Percentiles rank a stretch among this genome's conserved stretches.
Conservation (phyloP, 2,329 filamentous ascomycete species). For the Lecanosticta acicola region DNA sequence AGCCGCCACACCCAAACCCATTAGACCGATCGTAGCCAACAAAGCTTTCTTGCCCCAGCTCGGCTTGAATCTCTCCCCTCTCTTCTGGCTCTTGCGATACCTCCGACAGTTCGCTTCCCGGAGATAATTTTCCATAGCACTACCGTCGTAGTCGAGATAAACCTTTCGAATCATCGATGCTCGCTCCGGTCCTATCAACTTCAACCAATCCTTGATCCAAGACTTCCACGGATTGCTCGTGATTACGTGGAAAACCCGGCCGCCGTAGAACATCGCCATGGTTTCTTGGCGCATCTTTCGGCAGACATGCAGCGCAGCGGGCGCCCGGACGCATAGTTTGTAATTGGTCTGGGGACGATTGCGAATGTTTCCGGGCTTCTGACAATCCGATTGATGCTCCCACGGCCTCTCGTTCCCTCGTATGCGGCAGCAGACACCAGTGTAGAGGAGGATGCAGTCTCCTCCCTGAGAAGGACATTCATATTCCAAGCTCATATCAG, state of each 20-base stretch:
- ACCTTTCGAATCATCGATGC: background rate
- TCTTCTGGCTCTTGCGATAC: background rate
- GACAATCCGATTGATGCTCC: too few relatives aligned
- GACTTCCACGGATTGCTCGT: background rate
- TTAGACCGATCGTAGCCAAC: background rate
- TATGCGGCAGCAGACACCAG: too few relatives aligned
- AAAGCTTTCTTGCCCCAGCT: background rate
- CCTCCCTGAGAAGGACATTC: too few relatives aligned
- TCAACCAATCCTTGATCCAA: background rate
- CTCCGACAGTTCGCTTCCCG: background rate
- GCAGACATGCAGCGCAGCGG: background rate
- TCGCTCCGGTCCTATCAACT: background rate
- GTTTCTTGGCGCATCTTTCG: background rate
- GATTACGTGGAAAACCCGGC: background rate
- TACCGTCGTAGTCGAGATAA: background rate
- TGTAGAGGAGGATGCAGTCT: too few relatives aligned
- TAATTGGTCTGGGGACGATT: too few relatives aligned
- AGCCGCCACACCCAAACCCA: background rate
- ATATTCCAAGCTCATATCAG: too few relatives aligned
- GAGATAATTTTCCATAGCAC: background rate
- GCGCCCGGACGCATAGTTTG: too few relatives aligned
- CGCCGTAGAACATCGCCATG: background rate
- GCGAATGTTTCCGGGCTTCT: too few relatives aligned
- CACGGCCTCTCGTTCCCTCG: too few relatives aligned
- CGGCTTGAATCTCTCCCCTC: background rate